These are phyloP conservation scores for Nannochloropsis salina DNA, from an alignment of 108 stramenopile genomes.

Conservation along the genomic window DNA sequence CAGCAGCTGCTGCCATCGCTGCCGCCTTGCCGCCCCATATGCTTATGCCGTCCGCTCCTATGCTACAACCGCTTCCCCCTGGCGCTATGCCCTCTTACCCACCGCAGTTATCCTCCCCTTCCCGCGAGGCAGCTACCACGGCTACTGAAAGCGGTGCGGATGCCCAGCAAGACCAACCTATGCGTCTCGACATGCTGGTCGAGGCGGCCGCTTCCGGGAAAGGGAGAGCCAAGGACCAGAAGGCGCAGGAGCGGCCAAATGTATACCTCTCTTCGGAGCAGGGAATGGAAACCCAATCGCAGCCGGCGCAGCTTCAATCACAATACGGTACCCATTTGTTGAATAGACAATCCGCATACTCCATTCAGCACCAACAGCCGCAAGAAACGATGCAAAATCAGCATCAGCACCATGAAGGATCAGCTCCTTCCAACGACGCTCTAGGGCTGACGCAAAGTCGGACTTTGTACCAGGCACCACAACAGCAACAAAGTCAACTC, in stretches of 20 bases:
- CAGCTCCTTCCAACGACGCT: background rate
- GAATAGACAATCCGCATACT: background rate
- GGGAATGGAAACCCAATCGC: too few species aligned
- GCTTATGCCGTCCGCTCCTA: background rate
- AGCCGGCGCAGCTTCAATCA: too few species aligned
- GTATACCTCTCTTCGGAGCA: too few species aligned
- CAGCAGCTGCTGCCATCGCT: conserved; percentile 1
- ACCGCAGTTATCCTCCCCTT: background rate
- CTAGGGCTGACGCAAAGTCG: too few species aligned
- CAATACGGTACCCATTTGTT: background rate
- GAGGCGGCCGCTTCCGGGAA: background rate
- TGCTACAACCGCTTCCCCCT: conserved; percentile 1
- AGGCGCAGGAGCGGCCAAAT: too few species aligned
- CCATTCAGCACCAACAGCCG: background rate
- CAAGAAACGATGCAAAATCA: background rate
- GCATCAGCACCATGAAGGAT: background rate
- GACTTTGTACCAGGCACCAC: background rate
- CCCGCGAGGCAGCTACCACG: background rate
- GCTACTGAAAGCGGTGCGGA: background rate
- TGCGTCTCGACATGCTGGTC: conserved; percentile 2
- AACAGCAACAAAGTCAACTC: background rate
- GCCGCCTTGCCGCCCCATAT: conserved; percentile 6
- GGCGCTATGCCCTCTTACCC: background rate
- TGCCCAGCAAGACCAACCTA: background rate
- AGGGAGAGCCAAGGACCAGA: too few species aligned